Base-by-base conservation (phyloP, 768 basidiomycete genomes). In the Russula sp. region DNA sequence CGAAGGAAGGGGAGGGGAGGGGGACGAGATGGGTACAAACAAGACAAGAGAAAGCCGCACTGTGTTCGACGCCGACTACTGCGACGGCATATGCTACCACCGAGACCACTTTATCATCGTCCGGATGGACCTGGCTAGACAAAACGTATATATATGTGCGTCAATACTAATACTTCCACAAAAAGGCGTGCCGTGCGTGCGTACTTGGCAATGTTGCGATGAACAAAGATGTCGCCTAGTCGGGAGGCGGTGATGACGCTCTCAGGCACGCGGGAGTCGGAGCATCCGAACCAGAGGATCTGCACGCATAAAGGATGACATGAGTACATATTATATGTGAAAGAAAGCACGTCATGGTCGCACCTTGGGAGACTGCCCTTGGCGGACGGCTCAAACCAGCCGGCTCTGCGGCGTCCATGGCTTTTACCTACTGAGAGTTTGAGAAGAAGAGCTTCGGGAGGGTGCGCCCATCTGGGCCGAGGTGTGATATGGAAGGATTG, bases 161-260 rank as follows among this genome's bases (percentile, higher is more conserved):
- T 56, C 20, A 34, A 29, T 32, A 5, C 34, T 20, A n/a, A n/a
- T n/a, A n/a, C n/a, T n/a, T n/a, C n/a, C n/a, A n/a, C n/a, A n/a
- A n/a, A n/a, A n/a, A n/a, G n/a, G n/a, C n/a, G n/a, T n/a, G n/a
- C n/a, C n/a, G n/a, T n/a, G n/a, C 10, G 43, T 39, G 58, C 48
- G 60, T 66, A 90, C 87, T 96, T 94, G 56, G 91, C 93, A 66
- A 95, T 86, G 73, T 94, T 94, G 50, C 93, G 78, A 73, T 92
- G 85, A 34, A 87, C 84, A 68, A 95, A 94, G 63, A 90, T 82
- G 47, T 87, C 86, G 56, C 92, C 93, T 0, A 92, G 93, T 65
- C 79, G 78, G 10, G 83, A 76, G 39, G 77, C 82, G 39, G 84
- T 85, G 59, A 89, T 75, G 66, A 89, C 85, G 39, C 83, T 83